phyloP scores from a whole-genome alignment of 768 basidiomycete genomes.

The Dioszegia crocea region DNA sequence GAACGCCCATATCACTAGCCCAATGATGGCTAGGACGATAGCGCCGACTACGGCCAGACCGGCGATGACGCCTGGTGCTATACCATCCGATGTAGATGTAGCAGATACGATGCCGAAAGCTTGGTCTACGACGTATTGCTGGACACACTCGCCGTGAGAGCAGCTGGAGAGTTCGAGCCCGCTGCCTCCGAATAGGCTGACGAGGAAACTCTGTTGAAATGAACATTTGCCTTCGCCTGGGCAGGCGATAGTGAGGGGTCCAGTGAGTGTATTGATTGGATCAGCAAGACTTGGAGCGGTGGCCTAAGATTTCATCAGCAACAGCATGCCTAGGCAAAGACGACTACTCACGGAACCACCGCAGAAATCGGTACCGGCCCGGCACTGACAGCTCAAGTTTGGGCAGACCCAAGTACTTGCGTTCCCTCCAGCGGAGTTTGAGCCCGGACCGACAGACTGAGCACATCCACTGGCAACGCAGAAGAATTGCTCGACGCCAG shows the following conservation, averaged over 20 bases:
- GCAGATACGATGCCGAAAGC: constrained; percentile 47
- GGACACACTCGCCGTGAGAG: constrained; percentile 81
- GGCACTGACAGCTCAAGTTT: constrained; percentile 70
- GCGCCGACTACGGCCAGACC: constrained; percentile 79
- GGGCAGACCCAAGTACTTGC: constrained; percentile 66
- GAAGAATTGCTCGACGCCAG: constrained; percentile 64
- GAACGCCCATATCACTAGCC: constrained; percentile 63
- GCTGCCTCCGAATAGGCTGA: constrained; percentile 63
- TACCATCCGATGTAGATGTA: constrained; percentile 48
- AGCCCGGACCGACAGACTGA: constrained; percentile 54
- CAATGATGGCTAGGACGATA: constrained; percentile 59
- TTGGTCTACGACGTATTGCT: constrained; percentile 70
- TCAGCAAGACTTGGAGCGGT: constrained; percentile 54
- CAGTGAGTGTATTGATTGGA: constrained; percentile 64
- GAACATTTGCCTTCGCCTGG: constrained; percentile 59
- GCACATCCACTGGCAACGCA: constrained; percentile 69
- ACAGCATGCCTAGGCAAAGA: neutral
- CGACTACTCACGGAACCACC: constrained; percentile 48
- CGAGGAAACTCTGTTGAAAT: constrained; percentile 70
- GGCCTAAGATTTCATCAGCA: neutral
- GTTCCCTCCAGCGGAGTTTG: constrained; percentile 40
- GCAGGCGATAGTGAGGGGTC: constrained; percentile 68
- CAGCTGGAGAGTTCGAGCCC: constrained; percentile 74
- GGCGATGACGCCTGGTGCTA: constrained; percentile 81
- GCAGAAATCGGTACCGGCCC: constrained; percentile 68